Base-by-base conservation (phyloP, 768 basidiomycete genomes). In the Rubroboletus satanas region DNA sequence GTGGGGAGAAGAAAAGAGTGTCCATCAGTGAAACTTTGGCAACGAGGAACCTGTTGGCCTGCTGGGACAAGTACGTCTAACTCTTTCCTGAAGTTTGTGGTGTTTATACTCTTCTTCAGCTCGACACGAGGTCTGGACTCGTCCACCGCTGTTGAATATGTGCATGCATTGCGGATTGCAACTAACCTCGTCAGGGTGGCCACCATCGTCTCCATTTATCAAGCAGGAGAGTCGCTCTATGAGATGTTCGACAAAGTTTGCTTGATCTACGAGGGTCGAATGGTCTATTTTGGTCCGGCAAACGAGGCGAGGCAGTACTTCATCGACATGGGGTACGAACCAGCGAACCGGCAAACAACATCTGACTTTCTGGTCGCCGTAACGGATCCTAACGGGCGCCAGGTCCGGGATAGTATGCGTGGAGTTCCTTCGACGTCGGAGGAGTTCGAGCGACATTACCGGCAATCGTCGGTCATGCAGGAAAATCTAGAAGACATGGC, bases 181-280 rank as follows among this genome's bases (percentile, higher is more conserved):
- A 88, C 88, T 1, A 83, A 89, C 62, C 70, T 80, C 12, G 69
- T 73, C 56, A 68, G 71, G 26, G 51, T 71, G 35, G 66, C 86
- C 3, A 91, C 87, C 1, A 82, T 93, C 51, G 88, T 92, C 21
- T 87, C 89, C 2, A 83, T 94, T 38, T 93, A 94, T 70, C 91
- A 93, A 68, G 91, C 91, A 4, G 84, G 86, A 47, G 89, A 92
- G 66, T 75, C 75, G 3, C 68, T 87, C 0, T 87, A 84, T 54
- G 57, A 78, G 39, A 75, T 79, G 58, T 93, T 88, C 61, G 84
- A 88, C 77, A 87, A 87, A 66, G 84, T 87, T 21, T 79, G 82
- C 62, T 73, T 87, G 37, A 75, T 88, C 62, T 75, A 82, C 66
- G 80, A 81, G 47, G 83, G 85, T 14, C 71, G 73, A 23, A 79